Conservation (phyloP, 2,329 filamentous ascomycete genomes). For the Tothia fuscella region DNA sequence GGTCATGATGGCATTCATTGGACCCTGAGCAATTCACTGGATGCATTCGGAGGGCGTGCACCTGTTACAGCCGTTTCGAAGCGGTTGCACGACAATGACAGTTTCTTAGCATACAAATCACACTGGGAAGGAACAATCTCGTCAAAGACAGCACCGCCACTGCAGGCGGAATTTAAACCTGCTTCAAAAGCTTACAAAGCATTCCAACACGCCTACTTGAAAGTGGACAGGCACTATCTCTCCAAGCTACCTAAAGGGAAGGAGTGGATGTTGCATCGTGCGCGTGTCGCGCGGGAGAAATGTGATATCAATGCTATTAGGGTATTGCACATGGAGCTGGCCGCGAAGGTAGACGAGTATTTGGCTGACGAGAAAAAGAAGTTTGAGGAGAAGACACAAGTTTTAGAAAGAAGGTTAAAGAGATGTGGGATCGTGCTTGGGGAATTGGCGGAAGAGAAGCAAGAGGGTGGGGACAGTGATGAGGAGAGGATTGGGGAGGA, state of each 20-base stretch:
- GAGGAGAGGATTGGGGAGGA: background rate
- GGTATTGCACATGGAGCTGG: background rate
- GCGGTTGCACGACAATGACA: background rate
- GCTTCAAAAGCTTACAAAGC: background rate
- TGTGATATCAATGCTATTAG: background rate
- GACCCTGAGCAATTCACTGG: constrained; percentile 1
- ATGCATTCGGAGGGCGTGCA: background rate
- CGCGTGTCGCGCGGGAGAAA: constrained; percentile 3
- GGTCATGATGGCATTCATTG: constrained; percentile 4
- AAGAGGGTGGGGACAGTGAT: background rate
- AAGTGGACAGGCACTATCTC: constrained; percentile 1
- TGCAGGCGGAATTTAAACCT: background rate
- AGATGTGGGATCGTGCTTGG: background rate
- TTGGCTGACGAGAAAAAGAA: background rate
- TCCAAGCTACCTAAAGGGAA: constrained; percentile 2
- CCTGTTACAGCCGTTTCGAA: background rate
- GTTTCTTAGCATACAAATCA: background rate
- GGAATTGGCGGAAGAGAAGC: background rate
- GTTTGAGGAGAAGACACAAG: background rate
- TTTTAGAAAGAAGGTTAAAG: background rate
- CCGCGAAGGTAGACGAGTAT: constrained; percentile 1
- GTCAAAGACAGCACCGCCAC: background rate
- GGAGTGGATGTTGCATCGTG: constrained; percentile 6
- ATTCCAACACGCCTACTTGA: background rate
- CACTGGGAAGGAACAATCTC: background rate